phyloP scores from a whole-genome alignment of 1,284 basidiomycete genomes.

The Vanrija sp. region DNA sequence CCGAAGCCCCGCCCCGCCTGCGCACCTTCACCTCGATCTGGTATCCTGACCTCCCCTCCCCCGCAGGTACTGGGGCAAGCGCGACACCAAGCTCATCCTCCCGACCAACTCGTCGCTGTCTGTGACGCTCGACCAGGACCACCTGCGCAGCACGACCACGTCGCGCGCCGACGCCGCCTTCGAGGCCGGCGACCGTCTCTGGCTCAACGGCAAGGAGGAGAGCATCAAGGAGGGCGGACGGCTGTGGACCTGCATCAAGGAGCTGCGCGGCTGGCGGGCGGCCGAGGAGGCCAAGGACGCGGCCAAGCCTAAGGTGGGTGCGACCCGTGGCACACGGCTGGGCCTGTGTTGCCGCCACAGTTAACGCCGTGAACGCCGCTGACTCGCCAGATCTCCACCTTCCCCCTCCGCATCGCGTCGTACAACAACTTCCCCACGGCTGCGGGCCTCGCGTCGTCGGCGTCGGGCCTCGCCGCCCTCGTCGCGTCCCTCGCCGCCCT shows the following conservation, averaged over 20 bases:
- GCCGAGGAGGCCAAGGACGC: conserved; percentile 67
- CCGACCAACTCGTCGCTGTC: conserved; percentile 98
- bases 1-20: conserved; percentile 12
- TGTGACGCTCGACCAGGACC: conserved; percentile 94
- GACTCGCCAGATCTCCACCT: conserved; percentile 61
- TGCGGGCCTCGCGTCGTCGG: conserved; percentile 94
- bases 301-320: conserved; percentile 62
- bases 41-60: conserved; percentile 1
- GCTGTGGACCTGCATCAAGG: conserved; percentile 78
- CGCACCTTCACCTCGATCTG: background rate
- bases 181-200: conserved; percentile 67
- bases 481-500: conserved; percentile 83
- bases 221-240: conserved; percentile 77
- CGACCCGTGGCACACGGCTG: background rate
- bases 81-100: conserved; percentile 89
- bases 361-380: too few species aligned
- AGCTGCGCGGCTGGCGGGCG: conserved; percentile 75
- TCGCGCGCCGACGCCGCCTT: conserved; percentile 79
- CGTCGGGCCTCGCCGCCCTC: conserved; percentile 93
- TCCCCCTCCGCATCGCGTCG: conserved; percentile 79
- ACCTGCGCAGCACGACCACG: conserved; percentile 89
- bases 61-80: conserved; percentile 93
- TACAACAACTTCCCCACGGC: conserved; percentile 99
- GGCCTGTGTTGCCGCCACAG: background rate
- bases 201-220: conserved; percentile 92